A percentile compares a stretch with the other conserved stretches of the same genome.
Evolutionary conservation across 108 stramenopile genomes (phyloP).

Genomic region (Mediolabrus comicus): DNA sequence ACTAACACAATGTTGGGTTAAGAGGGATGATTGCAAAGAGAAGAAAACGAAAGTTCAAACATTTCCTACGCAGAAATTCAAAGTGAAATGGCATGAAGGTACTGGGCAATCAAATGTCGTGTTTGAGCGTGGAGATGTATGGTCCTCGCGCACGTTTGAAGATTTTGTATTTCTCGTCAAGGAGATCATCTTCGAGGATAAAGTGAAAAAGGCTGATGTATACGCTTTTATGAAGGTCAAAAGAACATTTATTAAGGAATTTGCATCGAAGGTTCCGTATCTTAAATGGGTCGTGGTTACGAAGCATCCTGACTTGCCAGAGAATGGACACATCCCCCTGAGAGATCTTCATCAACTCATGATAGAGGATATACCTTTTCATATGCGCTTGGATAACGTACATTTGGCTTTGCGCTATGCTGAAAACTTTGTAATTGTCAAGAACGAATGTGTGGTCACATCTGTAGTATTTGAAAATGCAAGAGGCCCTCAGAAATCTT

Average conservation of each 20-base stretch:
- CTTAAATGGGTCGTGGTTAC: neutral
- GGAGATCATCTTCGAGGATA: neutral
- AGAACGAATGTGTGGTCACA: too few species aligned
- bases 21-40: neutral
- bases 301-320: neutral
- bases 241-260: neutral
- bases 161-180: neutral
- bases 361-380: neutral
- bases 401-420: neutral
- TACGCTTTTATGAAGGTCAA: neutral
- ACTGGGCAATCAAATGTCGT: neutral
- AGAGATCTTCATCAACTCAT: neutral
- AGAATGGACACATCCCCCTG: neutral
- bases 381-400: neutral
- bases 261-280: neutral
- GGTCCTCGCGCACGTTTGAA: neutral
- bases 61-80: neutral
- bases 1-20: neutral
- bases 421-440: neutral
- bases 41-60: neutral
- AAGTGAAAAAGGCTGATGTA: neutral
- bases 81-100: neutral
- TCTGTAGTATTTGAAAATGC: neutral
- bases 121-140: neutral
- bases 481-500: neutral